These are phyloP conservation scores for Dryadomyces quercus-mongolicae DNA, from an alignment of 2,329 filamentous ascomycete species.

Conservation along the genomic window DNA sequence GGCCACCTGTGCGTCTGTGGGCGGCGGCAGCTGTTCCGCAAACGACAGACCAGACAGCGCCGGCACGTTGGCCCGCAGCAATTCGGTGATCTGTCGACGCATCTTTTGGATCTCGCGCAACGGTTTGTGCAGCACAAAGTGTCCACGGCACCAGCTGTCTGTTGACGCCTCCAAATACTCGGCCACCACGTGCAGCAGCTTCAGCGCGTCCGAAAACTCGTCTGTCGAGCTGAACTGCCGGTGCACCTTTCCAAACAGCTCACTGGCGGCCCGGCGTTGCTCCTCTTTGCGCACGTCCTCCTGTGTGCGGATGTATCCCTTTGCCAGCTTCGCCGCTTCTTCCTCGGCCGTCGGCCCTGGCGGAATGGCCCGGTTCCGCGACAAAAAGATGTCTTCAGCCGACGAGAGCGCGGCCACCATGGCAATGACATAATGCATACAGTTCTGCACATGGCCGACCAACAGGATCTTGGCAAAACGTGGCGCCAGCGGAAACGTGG, in stretches of 20 bases:
- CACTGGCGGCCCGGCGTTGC: constrained; percentile 50
- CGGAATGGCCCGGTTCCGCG: constrained; percentile 65
- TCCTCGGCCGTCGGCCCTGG: constrained; percentile 20
- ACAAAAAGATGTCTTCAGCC: constrained; percentile 76
- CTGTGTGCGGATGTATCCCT: constrained; percentile 38
- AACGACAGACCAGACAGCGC: constrained; percentile 45
- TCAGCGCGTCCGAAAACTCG: constrained; percentile 76
- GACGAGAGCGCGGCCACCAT: constrained; percentile 83
- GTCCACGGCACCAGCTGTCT: constrained; percentile 64
- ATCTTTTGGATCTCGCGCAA: constrained; percentile 80
- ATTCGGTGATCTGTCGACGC: constrained; percentile 67
- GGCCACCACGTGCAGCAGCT: constrained; percentile 77
- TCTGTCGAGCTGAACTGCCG: constrained; percentile 71
- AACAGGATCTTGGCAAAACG: constrained; percentile 87
- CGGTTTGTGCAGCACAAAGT: constrained; percentile 79
- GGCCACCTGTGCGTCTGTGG: constrained; percentile 56
- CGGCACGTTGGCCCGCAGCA: constrained; percentile 65
- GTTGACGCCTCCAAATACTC: constrained; percentile 67
- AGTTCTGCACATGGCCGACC: constrained; percentile 70
- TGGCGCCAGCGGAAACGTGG: constrained; percentile 80
- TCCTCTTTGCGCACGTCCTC: constrained; percentile 63
- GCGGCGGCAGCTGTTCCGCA: constrained; percentile 43
- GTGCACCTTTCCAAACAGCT: constrained; percentile 57
- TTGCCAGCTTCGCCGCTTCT: not conserved
- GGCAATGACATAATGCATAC: constrained; percentile 75